A percentile compares a stretch with the other conserved stretches of the same genome.
Conservation (phyloP, 2,329 filamentous ascomycete genomes). For the Calonectria henricotiae region DNA sequence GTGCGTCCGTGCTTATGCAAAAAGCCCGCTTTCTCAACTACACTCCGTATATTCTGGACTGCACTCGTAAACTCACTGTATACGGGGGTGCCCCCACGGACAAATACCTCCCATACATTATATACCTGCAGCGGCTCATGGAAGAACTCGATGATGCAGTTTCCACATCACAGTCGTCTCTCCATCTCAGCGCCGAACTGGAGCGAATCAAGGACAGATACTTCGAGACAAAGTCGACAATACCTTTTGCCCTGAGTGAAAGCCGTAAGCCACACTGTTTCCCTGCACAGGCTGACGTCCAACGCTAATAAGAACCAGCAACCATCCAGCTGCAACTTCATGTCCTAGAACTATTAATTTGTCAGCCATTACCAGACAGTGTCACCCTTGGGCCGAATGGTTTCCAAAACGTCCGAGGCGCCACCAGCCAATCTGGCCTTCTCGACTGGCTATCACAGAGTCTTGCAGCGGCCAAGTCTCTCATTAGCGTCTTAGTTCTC, state of each 20-base stretch:
- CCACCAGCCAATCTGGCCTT: constrained; percentile 40
- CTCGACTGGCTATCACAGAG: constrained; percentile 55
- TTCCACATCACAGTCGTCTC: constrained; percentile 21
- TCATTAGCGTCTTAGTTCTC: constrained; percentile 52
- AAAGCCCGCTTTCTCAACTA: constrained; percentile 54
- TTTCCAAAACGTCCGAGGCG: constrained; percentile 45
- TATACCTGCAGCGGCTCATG: constrained; percentile 53
- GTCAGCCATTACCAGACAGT: constrained; percentile 52
- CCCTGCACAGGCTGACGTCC: neutral
- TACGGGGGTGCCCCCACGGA: constrained; percentile 44
- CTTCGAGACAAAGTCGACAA: constrained; percentile 45
- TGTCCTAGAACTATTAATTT: constrained; percentile 53
- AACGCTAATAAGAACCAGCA: constrained; percentile 36
- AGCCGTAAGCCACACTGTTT: constrained; percentile 48
- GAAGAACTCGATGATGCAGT: constrained; percentile 55
- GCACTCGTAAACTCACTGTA: constrained; percentile 45
- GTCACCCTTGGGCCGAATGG: constrained; percentile 50
- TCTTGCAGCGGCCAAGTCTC: constrained; percentile 53
- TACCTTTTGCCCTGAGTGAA: constrained; percentile 54
- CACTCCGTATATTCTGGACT: constrained; percentile 52
- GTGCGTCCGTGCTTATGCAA: constrained; percentile 53
- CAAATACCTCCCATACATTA: constrained; percentile 53
- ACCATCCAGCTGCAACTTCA: constrained; percentile 52
- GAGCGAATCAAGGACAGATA: constrained; percentile 45
- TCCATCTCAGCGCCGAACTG: constrained; percentile 40